Base-by-base conservation (phyloP, 192 early-diverging fungal species). In the Ambispora gerdemannii region DNA sequence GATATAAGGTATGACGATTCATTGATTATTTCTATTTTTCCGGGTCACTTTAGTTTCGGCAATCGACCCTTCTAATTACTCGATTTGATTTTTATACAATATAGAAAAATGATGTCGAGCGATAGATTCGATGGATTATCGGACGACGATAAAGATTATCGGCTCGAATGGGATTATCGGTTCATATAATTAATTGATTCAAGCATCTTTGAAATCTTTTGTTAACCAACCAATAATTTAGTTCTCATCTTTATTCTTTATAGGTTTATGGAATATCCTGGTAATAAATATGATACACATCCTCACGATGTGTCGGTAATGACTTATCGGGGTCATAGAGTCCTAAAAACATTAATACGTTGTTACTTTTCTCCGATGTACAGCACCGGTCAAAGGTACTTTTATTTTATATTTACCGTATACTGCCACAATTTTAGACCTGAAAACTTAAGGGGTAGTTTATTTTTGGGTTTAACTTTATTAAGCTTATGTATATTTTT, bases 301-400 rank as follows among this genome's bases (percentile, higher is more conserved):
- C 80, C 87, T 11, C 15, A 75, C 13, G 87, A 87, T 69, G 68
- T 55, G 8, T 86, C 83, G 1, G 86, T 89, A 4, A 80, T 81
- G 74, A 84, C 85, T 0, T 88, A 86, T 72, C 77, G 64, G 20
- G 88, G 88, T 38, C 87, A 91, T 70, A 75, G 66, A 43, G 83
- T 91, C 1, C 64, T 91, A 3, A 69, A 80, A 50, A 91, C 90
- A 0, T 63, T 91, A 30, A 91, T 91, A 50, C 81, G 90, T 49
- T 89, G 90, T 66, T 84, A 89, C 67, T 91, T 87, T 58, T 86
- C 87, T 10, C 89, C 89, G 0, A 59, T 27, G 3, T 65, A 66
- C 56, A 69, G 74, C 28, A 90, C 85, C 8, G 85, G 85, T 1
- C 83, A 89, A 62, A 76, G 74, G 51, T 64, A 64, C 27, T 15